Evolutionary conservation across 352 stramenopile genomes (phyloP), one percentile per base, ranked within the genome.

Genomic region (Blastocystis sp.): DNA sequence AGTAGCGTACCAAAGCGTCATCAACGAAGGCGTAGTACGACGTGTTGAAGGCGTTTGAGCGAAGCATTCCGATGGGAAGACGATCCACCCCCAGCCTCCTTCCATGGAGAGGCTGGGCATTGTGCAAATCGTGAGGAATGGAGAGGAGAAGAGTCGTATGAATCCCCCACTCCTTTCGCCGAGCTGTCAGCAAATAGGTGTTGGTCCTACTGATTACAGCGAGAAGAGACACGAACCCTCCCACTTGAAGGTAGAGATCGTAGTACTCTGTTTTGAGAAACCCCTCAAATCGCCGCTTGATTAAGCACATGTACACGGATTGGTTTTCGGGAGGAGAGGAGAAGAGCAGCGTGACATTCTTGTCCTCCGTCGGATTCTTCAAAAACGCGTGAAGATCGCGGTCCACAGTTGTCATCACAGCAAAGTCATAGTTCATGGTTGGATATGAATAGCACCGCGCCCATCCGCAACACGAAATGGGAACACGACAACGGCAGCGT

Each of bases 371-470:
- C 14, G 74, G 74, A 34, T 45, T 84, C 74, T 62, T 34, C 23
- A 84, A 45, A 45, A 84, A 84, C 52, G 65, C 74, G 14, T 69
- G 17, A 11, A 84, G 40, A 23, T 84, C 53, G n/a, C 43, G 38
- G 34, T 56, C 45, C 10, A 59, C 38, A 34, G 9, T 84, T 28
- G 74, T 69, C 45, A 84, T 84, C 11, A 67, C 23, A 56, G 74
- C 74, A 67, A 84, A 84, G 66, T 84, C 74, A 62, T 84, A 84
- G 56, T 84, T 67, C 74, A 84, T 84, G 21, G 38, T 21, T 28
- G 34, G 56, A 14, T 23, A 62, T 28, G 38, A 65, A 79, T 64
- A 79, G 69, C 28, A 23, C 67, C 21, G 65, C 52, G 38, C 41
- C n/a, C n/a, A 52, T 40, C 5, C 7, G 9, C 28, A 48, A 74